Conservation (phyloP, 2,329 filamentous ascomycete species). For the Trichoderma arundinaceum region DNA sequence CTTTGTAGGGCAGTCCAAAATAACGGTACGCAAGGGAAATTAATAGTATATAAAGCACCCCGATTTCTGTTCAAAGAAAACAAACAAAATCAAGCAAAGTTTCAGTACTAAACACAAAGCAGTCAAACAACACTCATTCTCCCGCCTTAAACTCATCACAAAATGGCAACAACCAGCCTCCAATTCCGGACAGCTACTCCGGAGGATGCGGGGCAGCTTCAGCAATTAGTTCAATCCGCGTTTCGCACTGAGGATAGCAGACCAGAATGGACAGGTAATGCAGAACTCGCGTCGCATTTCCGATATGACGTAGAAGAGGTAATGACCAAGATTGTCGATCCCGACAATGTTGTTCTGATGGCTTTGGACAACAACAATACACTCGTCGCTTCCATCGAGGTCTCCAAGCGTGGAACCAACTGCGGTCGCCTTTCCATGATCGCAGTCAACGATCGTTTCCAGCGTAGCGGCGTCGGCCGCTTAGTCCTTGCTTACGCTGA, state of each 20-base stretch:
- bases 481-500: constrained; percentile 43
- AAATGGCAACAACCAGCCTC: constrained; percentile 34
- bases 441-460: constrained; percentile 43
- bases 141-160: background rate
- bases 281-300: constrained; percentile 69
- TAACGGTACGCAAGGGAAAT: background rate
- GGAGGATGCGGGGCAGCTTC: constrained; percentile 46
- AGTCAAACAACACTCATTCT: background rate
- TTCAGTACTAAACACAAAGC: background rate
- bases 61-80: background rate
- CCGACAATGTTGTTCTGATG: constrained; percentile 42
- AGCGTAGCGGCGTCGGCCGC: constrained; percentile 44
- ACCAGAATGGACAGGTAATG: constrained; percentile 45
- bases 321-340: constrained; percentile 55
- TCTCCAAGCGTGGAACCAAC: constrained; percentile 38
- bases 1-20: background rate
- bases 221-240: constrained; percentile 47
- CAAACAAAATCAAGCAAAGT: background rate
- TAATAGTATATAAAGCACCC: background rate
- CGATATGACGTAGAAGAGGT: constrained; percentile 70
- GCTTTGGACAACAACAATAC: constrained; percentile 33
- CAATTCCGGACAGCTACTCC: constrained; percentile 47
- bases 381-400: constrained; percentile 41
- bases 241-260: constrained; percentile 49
- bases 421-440: constrained; percentile 44